Evolutionary conservation across 768 basidiomycete genomes (phyloP), one percentile per base, ranked within the genome.

Genomic region (Leccinellum rugosiceps): DNA sequence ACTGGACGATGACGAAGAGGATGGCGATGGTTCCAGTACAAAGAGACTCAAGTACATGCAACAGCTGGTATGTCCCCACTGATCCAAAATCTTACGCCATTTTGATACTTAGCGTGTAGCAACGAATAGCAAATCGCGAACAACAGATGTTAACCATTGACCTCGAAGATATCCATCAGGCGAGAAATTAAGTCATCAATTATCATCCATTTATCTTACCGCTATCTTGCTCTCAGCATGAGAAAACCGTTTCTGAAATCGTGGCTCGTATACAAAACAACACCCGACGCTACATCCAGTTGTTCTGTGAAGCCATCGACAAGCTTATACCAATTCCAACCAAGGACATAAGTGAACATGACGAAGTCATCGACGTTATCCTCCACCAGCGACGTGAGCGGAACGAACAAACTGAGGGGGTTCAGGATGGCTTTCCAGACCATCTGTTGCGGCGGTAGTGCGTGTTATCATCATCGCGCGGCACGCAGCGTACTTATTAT

Each of bases 311-410:
- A 67, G 93, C 90, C 47, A 83, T 98, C 53, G 97, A 99, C 79
- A 83, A 84, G 60, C 80, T 96, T 53, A 86, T 98, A 81, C 95
- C 94, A 15, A 77, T 79, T 35, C 92, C 94, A 13, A 94, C 90
- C 9, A 89, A 87, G 68, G 94, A 97, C 64, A 90, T 98, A 58
- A 88, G 85, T 56, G 87, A 92, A 60, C 84, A 93, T 41, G 90
- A 93, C 60, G 97, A 99, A 72, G 95, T 98, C 50, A 90, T 98
- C 41, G 97, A 99, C 72, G 87, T 98, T 5, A 97, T 99, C 57
- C 81, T 98, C 60, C 93, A 94, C 70, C 97, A 98, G 68, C 81
- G 97, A 53, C 80, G 87, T 53, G 91, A 97, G 71, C 82, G 92
- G 57, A 98, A 98, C 65, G 85, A 88, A 55, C 85, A 89, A 70